Evolutionary conservation across 2,329 filamentous ascomycete species (phyloP).

Genomic region (Pezicula carpinea): DNA sequence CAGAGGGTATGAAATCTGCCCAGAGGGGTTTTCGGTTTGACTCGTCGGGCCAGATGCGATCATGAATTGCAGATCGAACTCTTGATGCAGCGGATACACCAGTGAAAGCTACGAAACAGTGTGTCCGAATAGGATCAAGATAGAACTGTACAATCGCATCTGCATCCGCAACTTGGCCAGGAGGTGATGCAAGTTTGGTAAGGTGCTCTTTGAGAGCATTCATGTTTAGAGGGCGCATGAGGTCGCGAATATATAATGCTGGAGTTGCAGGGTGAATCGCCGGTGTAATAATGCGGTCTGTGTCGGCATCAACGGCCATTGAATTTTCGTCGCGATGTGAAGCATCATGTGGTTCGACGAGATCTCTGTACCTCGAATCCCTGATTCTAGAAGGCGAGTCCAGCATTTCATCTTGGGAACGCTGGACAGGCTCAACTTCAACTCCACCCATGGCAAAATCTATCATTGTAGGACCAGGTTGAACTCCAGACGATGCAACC

Average conservation of each 20-base stretch:
- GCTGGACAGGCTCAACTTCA: conserved; percentile 4
- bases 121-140: conserved; percentile 80
- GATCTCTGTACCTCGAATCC: conserved; percentile 43
- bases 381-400: conserved; percentile 11
- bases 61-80: conserved; percentile 72
- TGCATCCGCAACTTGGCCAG: conserved; percentile 43
- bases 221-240: conserved; percentile 80
- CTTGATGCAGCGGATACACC: conserved; percentile 67
- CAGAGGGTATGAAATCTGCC: conserved; percentile 83
- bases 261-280: conserved; percentile 68
- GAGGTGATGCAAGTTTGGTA: conserved; percentile 59
- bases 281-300: conserved; percentile 38
- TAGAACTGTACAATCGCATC: conserved; percentile 65
- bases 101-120: conserved; percentile 75
- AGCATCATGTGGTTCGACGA: conserved; percentile 28
- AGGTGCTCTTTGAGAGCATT: conserved; percentile 65
- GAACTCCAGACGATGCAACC: neutral
- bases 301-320: conserved; percentile 15
- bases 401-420: conserved; percentile 1
- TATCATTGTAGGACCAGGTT: conserved; percentile 8
- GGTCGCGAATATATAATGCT: conserved; percentile 82
- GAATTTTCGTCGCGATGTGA: neutral
- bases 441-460: conserved; percentile 16
- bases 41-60: conserved; percentile 81
- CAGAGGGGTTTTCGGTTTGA: conserved; percentile 77